Conservation (phyloP, 2,329 filamentous ascomycete genomes). For the Ascosphaera apis region DNA sequence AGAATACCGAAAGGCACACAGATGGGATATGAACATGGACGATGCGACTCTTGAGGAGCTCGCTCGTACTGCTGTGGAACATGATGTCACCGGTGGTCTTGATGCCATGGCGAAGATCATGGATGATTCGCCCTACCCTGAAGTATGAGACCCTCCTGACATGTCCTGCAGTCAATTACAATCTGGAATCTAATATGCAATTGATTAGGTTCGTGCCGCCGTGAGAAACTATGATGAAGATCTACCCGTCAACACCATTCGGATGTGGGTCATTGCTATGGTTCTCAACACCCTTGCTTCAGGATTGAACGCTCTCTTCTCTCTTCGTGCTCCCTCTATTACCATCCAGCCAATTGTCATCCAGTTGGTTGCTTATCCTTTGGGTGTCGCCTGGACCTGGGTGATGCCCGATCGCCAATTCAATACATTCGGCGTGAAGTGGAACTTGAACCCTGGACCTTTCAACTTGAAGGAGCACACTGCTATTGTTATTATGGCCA, state of each 20-base stretch:
- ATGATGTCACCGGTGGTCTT: constrained; percentile 32
- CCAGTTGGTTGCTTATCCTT: constrained; percentile 37
- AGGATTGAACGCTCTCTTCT: constrained; percentile 36
- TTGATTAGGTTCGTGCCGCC: constrained; percentile 27
- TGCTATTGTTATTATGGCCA: constrained; percentile 30
- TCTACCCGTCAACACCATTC: constrained; percentile 39
- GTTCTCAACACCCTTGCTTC: constrained; percentile 39
- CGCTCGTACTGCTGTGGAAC: constrained; percentile 31
- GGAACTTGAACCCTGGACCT: constrained; percentile 20
- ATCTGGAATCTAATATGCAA: constrained; percentile 6
- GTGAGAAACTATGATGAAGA: constrained; percentile 43
- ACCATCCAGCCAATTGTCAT: constrained; percentile 38
- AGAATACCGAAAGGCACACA: constrained; percentile 20
- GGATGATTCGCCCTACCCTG: constrained; percentile 44
- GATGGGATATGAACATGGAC: constrained; percentile 42
- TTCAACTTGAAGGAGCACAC: constrained; percentile 27
- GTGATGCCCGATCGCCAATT: constrained; percentile 16
- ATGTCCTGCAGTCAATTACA: not conserved
- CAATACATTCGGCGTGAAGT: constrained; percentile 15
- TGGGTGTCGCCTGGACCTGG: constrained; percentile 18
- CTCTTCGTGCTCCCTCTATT: constrained; percentile 33
- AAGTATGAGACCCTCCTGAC: constrained; percentile 24
- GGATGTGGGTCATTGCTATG: constrained; percentile 40
- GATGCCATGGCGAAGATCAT: constrained; percentile 36
- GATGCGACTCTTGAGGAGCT: constrained; percentile 38